Conservation (phyloP, 2,329 filamentous ascomycete species). For the Neopestalotiopsis sp. region DNA sequence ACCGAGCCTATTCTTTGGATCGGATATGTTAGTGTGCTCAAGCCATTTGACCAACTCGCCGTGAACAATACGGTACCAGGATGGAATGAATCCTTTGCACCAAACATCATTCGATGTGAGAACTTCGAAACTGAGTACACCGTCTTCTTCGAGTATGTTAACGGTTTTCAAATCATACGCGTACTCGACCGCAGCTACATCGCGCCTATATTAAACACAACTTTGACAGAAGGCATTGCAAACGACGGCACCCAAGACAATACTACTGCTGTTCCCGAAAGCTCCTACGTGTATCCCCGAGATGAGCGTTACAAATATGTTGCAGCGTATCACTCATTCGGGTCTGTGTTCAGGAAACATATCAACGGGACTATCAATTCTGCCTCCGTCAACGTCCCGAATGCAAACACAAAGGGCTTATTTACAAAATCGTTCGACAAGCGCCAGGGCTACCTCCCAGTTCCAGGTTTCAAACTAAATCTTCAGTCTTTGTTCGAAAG, state of each 20-base stretch:
- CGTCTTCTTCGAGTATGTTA: not conserved
- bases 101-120: not conserved
- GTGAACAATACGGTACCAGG: rapidly evolving
- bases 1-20: conserved; percentile 45
- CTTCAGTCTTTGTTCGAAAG: not conserved
- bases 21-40: conserved; percentile 29
- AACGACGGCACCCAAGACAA: not conserved
- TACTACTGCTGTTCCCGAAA: not conserved
- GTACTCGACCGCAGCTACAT: not conserved
- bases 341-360: not conserved
- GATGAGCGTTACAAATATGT: not conserved
- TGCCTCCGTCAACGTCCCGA: not conserved
- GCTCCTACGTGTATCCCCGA: not conserved
- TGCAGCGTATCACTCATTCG: not conserved
- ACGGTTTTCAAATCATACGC: not conserved
- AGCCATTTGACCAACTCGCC: not conserved
- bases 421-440: not conserved
- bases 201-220: not conserved
- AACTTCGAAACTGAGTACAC: not conserved
- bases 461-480: not conserved
- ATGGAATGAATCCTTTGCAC: not conserved
- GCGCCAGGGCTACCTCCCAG: not conserved
- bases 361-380: not conserved
- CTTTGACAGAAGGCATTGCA: not conserved
- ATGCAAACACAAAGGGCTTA: not conserved